phyloP scores from a whole-genome alignment of 805 yeast species.

The Isabelozyma pseudorhagii region DNA sequence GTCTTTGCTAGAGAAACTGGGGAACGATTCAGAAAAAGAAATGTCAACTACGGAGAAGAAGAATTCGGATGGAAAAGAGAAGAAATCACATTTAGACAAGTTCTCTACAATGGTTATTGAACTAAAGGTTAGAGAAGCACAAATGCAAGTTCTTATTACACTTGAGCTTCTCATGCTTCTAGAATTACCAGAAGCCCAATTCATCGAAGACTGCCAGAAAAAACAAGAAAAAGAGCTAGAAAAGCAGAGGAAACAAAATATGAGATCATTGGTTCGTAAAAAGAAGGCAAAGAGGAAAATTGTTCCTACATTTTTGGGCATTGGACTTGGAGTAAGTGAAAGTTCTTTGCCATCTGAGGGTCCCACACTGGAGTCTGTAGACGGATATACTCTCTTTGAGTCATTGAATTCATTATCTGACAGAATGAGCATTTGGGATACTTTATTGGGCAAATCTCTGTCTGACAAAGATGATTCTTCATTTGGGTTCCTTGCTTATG shows the following conservation, averaged over 20 bases:
- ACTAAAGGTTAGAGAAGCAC: slow-evolving; percentile 54
- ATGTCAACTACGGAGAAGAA: not conserved
- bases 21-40: not conserved
- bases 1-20: slow-evolving; percentile 7
- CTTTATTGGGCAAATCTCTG: slow-evolving; percentile 33
- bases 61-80: not conserved
- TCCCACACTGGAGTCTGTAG: slow-evolving; percentile 5
- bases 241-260: slow-evolving; percentile 14
- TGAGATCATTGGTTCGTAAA: slow-evolving; percentile 17
- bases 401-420: slow-evolving; percentile 46
- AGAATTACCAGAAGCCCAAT: slow-evolving; percentile 32
- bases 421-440: slow-evolving; percentile 53
- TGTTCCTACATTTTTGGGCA: slow-evolving; percentile 42
- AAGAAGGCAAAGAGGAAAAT: slow-evolving; percentile 20
- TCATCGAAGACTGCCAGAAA: slow-evolving; percentile 20
- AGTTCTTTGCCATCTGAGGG: not conserved
- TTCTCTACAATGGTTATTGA: slow-evolving; percentile 29
- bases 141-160: slow-evolving; percentile 48
- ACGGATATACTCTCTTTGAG: slow-evolving; percentile 13
- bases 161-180: slow-evolving; percentile 42
- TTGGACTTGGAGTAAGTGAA: slow-evolving; percentile 21
- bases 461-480: slow-evolving; percentile 37
- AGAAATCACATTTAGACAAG: slow-evolving; percentile 8
- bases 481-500: slow-evolving; percentile 48
- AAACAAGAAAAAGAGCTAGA: slow-evolving; percentile 26